Evolutionary conservation across 306 rosid genomes (phyloP).

Genomic region (Cicer chorassanicum): DNA sequence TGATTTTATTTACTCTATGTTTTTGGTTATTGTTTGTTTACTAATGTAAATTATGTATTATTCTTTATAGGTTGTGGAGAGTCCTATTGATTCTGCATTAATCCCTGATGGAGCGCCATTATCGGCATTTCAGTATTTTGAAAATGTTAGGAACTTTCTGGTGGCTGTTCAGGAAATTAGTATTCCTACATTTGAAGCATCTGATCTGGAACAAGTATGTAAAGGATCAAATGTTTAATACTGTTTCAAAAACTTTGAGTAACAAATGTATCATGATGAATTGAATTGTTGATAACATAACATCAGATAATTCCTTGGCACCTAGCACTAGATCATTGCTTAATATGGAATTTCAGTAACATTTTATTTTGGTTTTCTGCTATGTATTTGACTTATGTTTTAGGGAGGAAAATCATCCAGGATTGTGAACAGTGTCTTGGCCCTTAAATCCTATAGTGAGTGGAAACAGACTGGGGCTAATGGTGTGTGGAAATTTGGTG

Average conservation of each 20-base stretch:
- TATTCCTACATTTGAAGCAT: constrained; percentile 86
- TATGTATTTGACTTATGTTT: constrained; percentile 31
- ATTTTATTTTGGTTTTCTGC: constrained; percentile 21
- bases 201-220: constrained; percentile 97
- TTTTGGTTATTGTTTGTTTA: background rate
- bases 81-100: constrained; percentile 79
- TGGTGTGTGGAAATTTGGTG: constrained; percentile 93
- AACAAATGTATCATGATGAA: constrained; percentile 15
- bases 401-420: constrained; percentile 92
- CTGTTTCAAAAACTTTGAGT: background rate
- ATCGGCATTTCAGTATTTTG: constrained; percentile 93
- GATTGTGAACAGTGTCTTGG: constrained; percentile 77
- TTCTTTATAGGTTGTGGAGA: constrained; percentile 79
- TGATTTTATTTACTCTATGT: background rate
- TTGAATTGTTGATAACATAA: constrained; percentile 13
- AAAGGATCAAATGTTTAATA: constrained; percentile 17
- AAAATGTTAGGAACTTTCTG: constrained; percentile 87
- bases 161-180: constrained; percentile 85
- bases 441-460: constrained; percentile 83
- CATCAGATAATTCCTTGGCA: constrained; percentile 28
- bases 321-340: background rate
- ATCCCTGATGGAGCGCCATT: constrained; percentile 90
- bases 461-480: constrained; percentile 85
- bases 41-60: background rate
- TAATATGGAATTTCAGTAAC: constrained; percentile 8